Conservation (phyloP, 208 protist species). For the Wallacemonas sp. region DNA sequence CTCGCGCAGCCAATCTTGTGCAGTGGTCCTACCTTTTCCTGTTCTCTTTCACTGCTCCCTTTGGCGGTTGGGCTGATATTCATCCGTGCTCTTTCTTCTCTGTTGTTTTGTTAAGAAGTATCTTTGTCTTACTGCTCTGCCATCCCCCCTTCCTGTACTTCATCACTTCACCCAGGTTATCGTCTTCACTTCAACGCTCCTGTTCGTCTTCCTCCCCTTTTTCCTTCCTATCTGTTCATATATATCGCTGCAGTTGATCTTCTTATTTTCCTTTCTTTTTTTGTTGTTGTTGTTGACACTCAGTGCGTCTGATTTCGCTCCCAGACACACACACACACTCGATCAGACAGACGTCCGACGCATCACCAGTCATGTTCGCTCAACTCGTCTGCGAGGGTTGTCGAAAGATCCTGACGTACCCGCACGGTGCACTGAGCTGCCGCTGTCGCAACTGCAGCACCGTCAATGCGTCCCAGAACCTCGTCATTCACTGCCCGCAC, state of each 20-base stretch:
- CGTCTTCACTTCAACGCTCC: no score
- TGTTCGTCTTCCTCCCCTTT: no score
- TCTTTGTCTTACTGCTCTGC: no score
- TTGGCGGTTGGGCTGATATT: not conserved
- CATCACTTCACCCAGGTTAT: no score
- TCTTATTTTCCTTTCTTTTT: no score
- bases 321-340: not conserved
- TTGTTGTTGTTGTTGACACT: no score
- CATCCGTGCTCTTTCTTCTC: slow-evolving; percentile 1
- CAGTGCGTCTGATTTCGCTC: no score
- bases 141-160: no score
- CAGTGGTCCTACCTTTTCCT: slow-evolving; percentile 15
- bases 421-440: slow-evolving; percentile 66
- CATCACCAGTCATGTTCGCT: slow-evolving; percentile 51
- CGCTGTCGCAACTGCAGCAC: slow-evolving; percentile 70
- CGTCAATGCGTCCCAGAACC: slow-evolving; percentile 65
- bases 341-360: not conserved
- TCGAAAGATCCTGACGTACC: slow-evolving; percentile 71
- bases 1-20: no score
- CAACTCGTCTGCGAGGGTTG: slow-evolving; percentile 76
- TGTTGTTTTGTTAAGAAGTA: no score
- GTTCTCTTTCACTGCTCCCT: slow-evolving; percentile 2
- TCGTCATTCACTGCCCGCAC: slow-evolving; percentile 41
- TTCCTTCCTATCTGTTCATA: no score
- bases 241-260: no score